Evolutionary conservation across 495 filamentous ascomycete species (phyloP), one percentile per base, ranked within the genome.

Genomic region (Diplogelasinospora grovesii): DNA sequence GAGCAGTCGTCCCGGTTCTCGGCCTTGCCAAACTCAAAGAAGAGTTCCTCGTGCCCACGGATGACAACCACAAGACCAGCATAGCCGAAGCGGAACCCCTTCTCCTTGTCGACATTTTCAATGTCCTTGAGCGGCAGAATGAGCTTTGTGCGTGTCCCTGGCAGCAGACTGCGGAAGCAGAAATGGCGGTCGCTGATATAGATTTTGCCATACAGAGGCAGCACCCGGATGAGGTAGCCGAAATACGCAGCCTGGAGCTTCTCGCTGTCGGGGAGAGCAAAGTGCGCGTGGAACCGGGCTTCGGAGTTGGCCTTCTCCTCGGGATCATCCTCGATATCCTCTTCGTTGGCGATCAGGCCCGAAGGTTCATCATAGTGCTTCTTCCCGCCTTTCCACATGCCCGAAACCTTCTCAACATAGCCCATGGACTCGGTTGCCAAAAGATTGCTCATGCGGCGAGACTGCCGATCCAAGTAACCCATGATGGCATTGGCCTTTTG

Each of bases 141-240:
- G 55, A 98, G 71, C 62, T 95, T 97, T 0, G 92, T 97, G 31
- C 87, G 81, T 3, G 89, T 94, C 1, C 89, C 89, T 10, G 84
- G 86, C 8, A 97, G 60, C 36, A 96, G 64, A 57, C 89, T 96
- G 34, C 92, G 84, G 62, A 95, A 98, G 62, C 92, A 98, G 36
- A 98, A 83, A 48, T 82, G 79, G n/a, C 81, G 77, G 54, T 86
- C 79, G 53, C 92, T 86, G 53, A 97, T 80, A 58, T 98, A 98
- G 22, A 97, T 86, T 64, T 97, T 98, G 45, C 92, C 92, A 55
- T 97, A 98, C 10, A 96, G 74, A 6, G 92, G 92, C 11, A 98
- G 66, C 1, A 95, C 85, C 5, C 90, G 80, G 41, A 92, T 81
- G 5, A 98, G 65, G 53, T 85, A 85, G 6, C 85, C 88, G 56